These are phyloP conservation scores for Magnolia kwangsiensis DNA, from an alignment of 164 flowering plant genomes.

Conservation along the genomic window DNA sequence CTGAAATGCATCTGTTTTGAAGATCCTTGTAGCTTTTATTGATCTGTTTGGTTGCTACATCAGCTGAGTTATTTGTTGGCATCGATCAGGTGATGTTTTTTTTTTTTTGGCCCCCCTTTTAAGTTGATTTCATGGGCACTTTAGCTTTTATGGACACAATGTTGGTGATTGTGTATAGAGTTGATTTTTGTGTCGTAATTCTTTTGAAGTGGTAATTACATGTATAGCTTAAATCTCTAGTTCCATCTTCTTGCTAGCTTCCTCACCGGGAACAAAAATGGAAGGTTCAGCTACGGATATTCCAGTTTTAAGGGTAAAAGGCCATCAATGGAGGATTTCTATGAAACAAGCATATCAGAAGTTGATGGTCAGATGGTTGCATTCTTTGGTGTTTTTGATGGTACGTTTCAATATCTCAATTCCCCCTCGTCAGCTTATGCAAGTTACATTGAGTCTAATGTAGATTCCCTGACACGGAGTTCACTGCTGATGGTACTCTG, in stretches of 20 bases:
- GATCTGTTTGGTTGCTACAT: not conserved
- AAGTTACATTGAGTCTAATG: not conserved
- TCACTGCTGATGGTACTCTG: not conserved
- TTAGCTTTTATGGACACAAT: too few relatives aligned
- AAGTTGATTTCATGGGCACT: too few relatives aligned
- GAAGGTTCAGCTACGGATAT: slow-evolving; percentile 74
- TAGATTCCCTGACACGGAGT: not conserved
- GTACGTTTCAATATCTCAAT: slow-evolving; percentile 27
- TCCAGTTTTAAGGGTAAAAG: slow-evolving; percentile 77
- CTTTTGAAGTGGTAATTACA: not conserved
- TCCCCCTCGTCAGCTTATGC: not conserved
- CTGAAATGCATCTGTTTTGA: too few relatives aligned
- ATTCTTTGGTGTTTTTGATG: slow-evolving; percentile 82
- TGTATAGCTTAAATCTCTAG: not conserved
- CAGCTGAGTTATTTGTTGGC: not conserved
- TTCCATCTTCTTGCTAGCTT: slow-evolving; percentile 36
- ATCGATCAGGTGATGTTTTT: too few relatives aligned
- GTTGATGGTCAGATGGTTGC: slow-evolving; percentile 83
- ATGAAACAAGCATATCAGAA: slow-evolving; percentile 62
- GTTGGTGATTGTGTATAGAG: too few relatives aligned
- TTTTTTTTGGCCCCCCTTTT: too few relatives aligned
- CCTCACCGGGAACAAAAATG: slow-evolving; percentile 44
- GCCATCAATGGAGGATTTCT: slow-evolving; percentile 78
- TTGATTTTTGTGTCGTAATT: not conserved
- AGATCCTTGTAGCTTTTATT: not conserved